These are phyloP conservation scores for Erysimum cheiri DNA, from an alignment of 441 rosid species.

Conservation along the genomic window DNA sequence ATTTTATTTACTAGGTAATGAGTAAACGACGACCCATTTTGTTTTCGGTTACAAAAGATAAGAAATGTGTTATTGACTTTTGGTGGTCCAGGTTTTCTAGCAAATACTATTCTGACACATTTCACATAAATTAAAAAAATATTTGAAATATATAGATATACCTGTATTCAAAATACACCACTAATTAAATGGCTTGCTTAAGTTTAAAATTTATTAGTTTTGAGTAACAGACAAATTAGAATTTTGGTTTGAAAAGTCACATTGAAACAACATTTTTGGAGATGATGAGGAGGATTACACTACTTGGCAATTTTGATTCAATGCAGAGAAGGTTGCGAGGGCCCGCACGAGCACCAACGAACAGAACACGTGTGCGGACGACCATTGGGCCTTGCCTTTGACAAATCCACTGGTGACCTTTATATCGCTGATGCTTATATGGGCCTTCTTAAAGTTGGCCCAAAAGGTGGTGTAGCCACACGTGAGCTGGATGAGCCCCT, in stretches of 20 bases:
- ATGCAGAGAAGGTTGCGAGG: conserved; percentile 55
- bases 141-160: background rate
- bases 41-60: background rate
- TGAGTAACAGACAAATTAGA: background rate
- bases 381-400: conserved; percentile 61
- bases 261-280: background rate
- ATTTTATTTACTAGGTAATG: conserved; percentile 8
- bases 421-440: conserved; percentile 66
- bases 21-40: conserved; percentile 12
- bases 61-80: background rate
- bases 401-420: conserved; percentile 46
- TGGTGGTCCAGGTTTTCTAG: conserved; percentile 18
- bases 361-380: conserved; percentile 64
- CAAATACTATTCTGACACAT: background rate
- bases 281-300: conserved; percentile 1
- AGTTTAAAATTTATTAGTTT: background rate
- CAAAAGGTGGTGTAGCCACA: conserved; percentile 53
- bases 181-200: background rate
- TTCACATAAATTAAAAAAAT: background rate
- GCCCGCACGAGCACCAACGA: conserved; percentile 44
- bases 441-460: conserved; percentile 61
- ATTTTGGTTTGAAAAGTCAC: background rate
- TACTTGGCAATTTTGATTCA: conserved; percentile 9
- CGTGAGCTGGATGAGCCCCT: conserved; percentile 35
- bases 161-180: background rate